Conservation (phyloP, 768 basidiomycete genomes). For the Naganishia vaughanmartiniae region DNA sequence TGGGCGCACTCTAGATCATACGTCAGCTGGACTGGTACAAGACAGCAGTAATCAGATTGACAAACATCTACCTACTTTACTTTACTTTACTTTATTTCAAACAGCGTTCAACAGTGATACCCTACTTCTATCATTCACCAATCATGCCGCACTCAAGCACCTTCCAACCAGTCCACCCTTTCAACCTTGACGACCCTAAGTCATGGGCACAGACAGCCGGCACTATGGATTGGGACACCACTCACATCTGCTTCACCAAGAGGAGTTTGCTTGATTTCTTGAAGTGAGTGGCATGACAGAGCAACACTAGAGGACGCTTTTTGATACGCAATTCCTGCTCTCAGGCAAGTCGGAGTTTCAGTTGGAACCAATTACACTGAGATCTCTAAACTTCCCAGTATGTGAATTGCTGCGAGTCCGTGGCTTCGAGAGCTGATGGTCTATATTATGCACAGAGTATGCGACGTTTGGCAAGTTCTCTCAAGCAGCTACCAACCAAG, state of each 20-base stretch:
- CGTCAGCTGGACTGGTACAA: no score
- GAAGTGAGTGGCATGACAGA: conserved; percentile 39
- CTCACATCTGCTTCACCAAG: conserved; percentile 50
- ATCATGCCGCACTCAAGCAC: conserved; percentile 27
- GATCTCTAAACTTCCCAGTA: conserved; percentile 50
- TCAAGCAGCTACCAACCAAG: conserved; percentile 48
- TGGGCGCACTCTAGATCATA: no score
- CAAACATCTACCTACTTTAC: no score
- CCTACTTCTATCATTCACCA: no score
- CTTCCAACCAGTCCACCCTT: conserved; percentile 51
- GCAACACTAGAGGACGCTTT: background rate
- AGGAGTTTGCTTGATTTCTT: conserved; percentile 51
- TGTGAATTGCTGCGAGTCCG: conserved; percentile 15
- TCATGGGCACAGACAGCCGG: conserved; percentile 47
- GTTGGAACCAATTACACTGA: conserved; percentile 50
- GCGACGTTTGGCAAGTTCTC: conserved; percentile 50
- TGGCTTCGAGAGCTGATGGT: background rate
- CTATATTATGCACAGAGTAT: conserved; percentile 39
- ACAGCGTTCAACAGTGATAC: no score
- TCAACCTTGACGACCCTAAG: conserved; percentile 49
- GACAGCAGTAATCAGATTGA: no score
- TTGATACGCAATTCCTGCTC: conserved; percentile 27
- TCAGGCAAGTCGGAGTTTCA: conserved; percentile 35
- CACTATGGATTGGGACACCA: conserved; percentile 51
- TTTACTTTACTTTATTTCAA: no score